These are phyloP conservation scores for Cenchrus purpureus DNA, from an alignment of 176 grass and related monocot species.

Conservation along the genomic window DNA sequence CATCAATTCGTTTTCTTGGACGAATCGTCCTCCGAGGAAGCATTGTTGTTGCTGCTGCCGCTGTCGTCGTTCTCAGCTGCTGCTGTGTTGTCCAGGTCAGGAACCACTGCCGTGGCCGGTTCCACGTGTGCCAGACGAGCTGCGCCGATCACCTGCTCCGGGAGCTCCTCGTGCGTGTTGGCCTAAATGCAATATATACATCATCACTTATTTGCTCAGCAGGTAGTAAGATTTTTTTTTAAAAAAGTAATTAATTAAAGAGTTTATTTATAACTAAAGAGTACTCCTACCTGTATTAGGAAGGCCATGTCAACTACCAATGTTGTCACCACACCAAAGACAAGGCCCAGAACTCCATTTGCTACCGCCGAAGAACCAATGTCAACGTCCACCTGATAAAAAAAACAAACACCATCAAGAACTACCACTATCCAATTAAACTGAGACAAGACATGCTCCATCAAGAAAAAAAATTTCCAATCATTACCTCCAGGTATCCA, in stretches of 20 bases:
- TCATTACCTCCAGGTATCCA: constrained; percentile 78
- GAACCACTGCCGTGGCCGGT: constrained; percentile 60
- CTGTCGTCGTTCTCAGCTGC: background rate
- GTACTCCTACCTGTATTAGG: constrained; percentile 66
- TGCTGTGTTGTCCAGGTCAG: constrained; percentile 42
- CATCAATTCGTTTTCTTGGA: constrained; percentile 57
- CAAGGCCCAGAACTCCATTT: constrained; percentile 91
- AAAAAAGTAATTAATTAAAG: background rate
- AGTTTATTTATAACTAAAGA: no score
- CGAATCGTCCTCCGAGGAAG: constrained; percentile 44
- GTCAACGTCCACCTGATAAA: constrained; percentile 82
- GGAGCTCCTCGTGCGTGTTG: constrained; percentile 79
- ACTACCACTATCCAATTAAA: background rate
- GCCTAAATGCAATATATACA: constrained; percentile 42
- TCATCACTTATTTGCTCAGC: background rate
- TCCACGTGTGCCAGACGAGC: constrained; percentile 78
- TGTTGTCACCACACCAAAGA: constrained; percentile 78
- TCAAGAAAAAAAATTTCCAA: background rate
- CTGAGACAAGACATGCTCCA: background rate
- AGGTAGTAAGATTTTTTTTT: no score
- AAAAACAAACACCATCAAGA: background rate
- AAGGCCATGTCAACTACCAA: constrained; percentile 97
- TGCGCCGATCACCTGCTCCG: constrained; percentile 83
- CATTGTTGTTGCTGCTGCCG: constrained; percentile 2
- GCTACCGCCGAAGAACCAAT: constrained; percentile 92